Conservation (phyloP, 2,329 filamentous ascomycete species). For the Hypoxylon sp. region DNA sequence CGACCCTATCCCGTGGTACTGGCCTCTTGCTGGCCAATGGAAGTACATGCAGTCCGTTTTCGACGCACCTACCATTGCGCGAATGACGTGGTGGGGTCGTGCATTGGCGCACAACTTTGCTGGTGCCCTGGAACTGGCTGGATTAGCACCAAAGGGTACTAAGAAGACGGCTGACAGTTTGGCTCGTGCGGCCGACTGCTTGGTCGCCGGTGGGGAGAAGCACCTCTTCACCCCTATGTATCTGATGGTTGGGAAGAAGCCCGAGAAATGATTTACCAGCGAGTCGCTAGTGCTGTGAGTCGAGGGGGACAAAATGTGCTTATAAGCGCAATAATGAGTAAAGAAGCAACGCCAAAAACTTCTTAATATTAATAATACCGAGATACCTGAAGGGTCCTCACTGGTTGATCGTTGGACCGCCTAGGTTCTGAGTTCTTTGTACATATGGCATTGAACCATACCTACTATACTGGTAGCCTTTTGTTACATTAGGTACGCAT, state of each 20-base stretch:
- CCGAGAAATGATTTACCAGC: conserved; percentile 59
- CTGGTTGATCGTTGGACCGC: conserved; percentile 1
- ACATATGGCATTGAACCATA: conserved; percentile 29
- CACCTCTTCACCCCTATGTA: conserved; percentile 99
- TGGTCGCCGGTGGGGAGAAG: conserved; percentile 88
- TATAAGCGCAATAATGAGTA: conserved; percentile 43
- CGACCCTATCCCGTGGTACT: conserved; percentile 91
- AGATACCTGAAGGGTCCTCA: conserved; percentile 7
- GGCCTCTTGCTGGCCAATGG: conserved; percentile 87
- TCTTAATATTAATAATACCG: conserved; percentile 40
- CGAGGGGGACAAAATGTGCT: conserved; percentile 29
- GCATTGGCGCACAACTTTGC: conserved; percentile 81
- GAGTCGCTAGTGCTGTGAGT: conserved; percentile 2
- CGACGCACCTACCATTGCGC: conserved; percentile 85
- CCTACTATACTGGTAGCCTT: conserved; percentile 17
- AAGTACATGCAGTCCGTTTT: conserved; percentile 84
- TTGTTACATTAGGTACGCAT: conserved; percentile 19
- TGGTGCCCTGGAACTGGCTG: conserved; percentile 80
- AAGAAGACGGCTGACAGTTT: conserved; percentile 96
- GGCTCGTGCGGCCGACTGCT: conserved; percentile 83
- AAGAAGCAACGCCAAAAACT: conserved; percentile 35
- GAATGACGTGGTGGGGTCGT: conserved; percentile 90
- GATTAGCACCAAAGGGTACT: conserved; percentile 84
- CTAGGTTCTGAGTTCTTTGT: conserved; percentile 30
- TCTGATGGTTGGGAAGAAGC: conserved; percentile 94